Evolutionary conservation across 805 yeast genomes (phyloP).

Genomic region (Candida manassasensis): DNA sequence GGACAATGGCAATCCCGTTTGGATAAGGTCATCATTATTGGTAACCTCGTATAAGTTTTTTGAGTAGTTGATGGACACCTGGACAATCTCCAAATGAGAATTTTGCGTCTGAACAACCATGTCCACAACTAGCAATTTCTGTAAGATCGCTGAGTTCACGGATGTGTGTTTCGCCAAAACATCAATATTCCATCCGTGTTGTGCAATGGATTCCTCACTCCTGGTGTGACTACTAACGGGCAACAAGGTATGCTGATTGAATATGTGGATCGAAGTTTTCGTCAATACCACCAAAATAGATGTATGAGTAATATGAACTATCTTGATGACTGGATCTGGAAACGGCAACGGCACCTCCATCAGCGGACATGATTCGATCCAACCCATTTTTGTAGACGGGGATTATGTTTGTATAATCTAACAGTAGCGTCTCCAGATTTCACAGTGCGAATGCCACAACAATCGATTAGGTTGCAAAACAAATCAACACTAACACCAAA

Average conservation of each 20-base stretch:
- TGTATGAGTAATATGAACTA: slow-evolving; percentile 24
- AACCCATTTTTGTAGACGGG: slow-evolving; percentile 33
- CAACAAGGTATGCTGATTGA: slow-evolving; percentile 27
- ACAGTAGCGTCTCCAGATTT: no score
- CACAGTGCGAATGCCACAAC: no score
- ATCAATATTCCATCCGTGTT: slow-evolving; percentile 43
- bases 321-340: slow-evolving; percentile 15
- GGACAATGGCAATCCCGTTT: slow-evolving; percentile 31
- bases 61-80: slow-evolving; percentile 25
- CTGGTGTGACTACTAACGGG: slow-evolving; percentile 48
- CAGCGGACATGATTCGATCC: slow-evolving; percentile 31
- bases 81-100: slow-evolving; percentile 41
- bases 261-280: slow-evolving; percentile 19
- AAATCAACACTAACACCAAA: no score
- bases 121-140: slow-evolving; percentile 21
- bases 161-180: slow-evolving; percentile 35
- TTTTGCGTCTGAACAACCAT: slow-evolving; percentile 39
- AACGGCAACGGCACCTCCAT: slow-evolving; percentile 24
- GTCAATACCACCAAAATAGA: slow-evolving; percentile 29
- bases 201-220: slow-evolving; percentile 36
- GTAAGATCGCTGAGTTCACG: slow-evolving; percentile 32
- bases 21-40: slow-evolving; percentile 26
- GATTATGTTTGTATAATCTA: no score
- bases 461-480: no score
- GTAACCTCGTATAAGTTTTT: slow-evolving; percentile 30